Percentiles rank a stretch among this genome's conserved stretches.
These are phyloP conservation scores for Penium margaritaceum DNA, from an alignment of 139 green algal species.

Conservation along the genomic window DNA sequence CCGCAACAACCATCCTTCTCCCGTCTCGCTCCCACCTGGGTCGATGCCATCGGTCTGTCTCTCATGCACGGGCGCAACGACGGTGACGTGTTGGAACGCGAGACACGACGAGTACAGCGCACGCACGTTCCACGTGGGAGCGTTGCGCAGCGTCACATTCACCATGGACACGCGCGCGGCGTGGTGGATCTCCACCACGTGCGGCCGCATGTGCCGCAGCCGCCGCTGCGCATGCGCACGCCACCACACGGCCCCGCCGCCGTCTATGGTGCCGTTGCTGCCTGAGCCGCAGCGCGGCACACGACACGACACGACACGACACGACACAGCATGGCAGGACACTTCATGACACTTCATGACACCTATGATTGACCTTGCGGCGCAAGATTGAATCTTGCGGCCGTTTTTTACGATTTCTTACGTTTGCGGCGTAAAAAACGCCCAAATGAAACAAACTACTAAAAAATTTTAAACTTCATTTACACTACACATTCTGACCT, in stretches of 20 bases:
- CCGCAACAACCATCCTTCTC: too few species aligned
- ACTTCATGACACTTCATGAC: too few species aligned
- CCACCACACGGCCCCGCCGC: conserved; percentile 22
- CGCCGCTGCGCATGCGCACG: not conserved
- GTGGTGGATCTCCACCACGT: conserved; percentile 27
- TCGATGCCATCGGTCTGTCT: conserved; percentile 6
- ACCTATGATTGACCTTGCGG: too few species aligned
- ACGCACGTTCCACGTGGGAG: conserved; percentile 32
- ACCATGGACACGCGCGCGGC: not conserved
- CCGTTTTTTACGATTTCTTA: too few species aligned
- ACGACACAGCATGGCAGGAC: too few species aligned
- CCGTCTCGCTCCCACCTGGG: too few species aligned
- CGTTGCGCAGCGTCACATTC: conserved; percentile 22
- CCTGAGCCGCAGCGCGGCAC: not conserved
- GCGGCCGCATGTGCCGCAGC: conserved; percentile 20
- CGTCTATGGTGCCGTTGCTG: conserved; percentile 24
- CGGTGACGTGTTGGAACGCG: conserved; percentile 16
- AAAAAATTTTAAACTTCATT: too few species aligned
- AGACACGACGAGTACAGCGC: conserved; percentile 9
- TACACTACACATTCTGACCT: too few species aligned
- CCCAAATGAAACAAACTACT: too few species aligned
- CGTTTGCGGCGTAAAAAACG: too few species aligned
- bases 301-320: too few species aligned
- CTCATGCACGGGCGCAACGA: not conserved
- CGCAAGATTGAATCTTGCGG: too few species aligned